Evolutionary conservation across 2,329 filamentous ascomycete species (phyloP).

Genomic region (Juglanconis oblonga): DNA sequence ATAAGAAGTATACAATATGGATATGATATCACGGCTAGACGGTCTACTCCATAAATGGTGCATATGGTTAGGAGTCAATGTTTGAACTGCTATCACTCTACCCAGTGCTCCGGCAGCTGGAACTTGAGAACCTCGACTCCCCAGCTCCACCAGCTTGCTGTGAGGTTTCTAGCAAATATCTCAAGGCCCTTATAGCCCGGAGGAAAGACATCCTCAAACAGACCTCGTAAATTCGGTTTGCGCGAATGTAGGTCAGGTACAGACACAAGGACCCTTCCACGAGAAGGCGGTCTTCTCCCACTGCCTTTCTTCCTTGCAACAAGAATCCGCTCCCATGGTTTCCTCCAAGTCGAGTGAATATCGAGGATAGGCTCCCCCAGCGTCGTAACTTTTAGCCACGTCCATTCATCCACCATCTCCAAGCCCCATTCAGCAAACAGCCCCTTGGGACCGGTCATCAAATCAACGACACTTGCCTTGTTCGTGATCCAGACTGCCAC

Average conservation of each 20-base stretch:
- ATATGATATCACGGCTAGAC: neutral
- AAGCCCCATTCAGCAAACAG: conserved; percentile 68
- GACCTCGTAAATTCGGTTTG: conserved; percentile 66
- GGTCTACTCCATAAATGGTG: neutral
- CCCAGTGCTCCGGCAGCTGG: conserved; percentile 57
- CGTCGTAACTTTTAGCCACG: conserved; percentile 72
- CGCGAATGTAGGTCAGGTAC: conserved; percentile 76
- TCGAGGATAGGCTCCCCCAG: conserved; percentile 62
- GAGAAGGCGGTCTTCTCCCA: conserved; percentile 29
- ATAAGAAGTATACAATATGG: conserved; percentile 1
- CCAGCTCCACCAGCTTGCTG: conserved; percentile 76
- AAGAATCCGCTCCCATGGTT: conserved; percentile 73
- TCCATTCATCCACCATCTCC: conserved; percentile 66
- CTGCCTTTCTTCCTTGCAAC: conserved; percentile 47
- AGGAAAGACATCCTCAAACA: conserved; percentile 57
- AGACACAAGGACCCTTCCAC: conserved; percentile 59
- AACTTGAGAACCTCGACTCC: conserved; percentile 71
- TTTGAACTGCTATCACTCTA: conserved; percentile 23
- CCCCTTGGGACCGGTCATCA: conserved; percentile 45
- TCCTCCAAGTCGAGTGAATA: conserved; percentile 62
- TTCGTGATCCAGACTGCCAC: conserved; percentile 80
- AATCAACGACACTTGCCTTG: conserved; percentile 55
- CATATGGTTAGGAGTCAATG: neutral
- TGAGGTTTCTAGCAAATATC: conserved; percentile 72
- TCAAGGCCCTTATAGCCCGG: conserved; percentile 61